Percentiles rank a stretch among this genome's conserved stretches.
Evolutionary conservation across 2,329 filamentous ascomycete species (phyloP).

Genomic region (Fusarium papillatum): DNA sequence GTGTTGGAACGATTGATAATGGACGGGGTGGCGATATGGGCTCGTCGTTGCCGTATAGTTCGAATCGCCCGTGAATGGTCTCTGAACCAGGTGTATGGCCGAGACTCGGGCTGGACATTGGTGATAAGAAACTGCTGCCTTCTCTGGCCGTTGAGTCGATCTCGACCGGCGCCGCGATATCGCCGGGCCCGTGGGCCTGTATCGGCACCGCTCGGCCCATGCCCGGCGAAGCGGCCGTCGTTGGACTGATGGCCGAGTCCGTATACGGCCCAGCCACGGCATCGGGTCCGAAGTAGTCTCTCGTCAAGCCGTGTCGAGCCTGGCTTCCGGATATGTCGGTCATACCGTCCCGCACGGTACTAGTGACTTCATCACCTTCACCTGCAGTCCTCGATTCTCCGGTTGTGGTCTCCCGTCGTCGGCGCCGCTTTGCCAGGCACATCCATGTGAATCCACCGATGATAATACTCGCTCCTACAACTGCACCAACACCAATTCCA

Average conservation of each 20-base stretch:
- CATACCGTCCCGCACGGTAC: slow-evolving; percentile 43
- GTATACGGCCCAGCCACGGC: slow-evolving; percentile 63
- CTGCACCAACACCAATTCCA: slow-evolving; percentile 68
- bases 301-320: slow-evolving; percentile 49
- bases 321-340: slow-evolving; percentile 50
- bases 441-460: slow-evolving; percentile 62
- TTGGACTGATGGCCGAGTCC: slow-evolving; percentile 46
- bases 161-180: slow-evolving; percentile 67
- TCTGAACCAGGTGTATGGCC: slow-evolving; percentile 41
- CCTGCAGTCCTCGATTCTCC: slow-evolving; percentile 14
- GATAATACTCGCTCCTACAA: slow-evolving; percentile 57
- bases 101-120: slow-evolving; percentile 35
- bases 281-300: slow-evolving; percentile 60
- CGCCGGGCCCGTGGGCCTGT: slow-evolving; percentile 60
- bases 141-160: slow-evolving; percentile 57
- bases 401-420: slow-evolving; percentile 37
- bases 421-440: slow-evolving; percentile 57
- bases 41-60: slow-evolving; percentile 58
- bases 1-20: slow-evolving; percentile 42
- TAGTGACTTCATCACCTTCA: slow-evolving; percentile 30
- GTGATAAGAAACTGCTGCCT: slow-evolving; percentile 31
- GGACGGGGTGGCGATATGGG: slow-evolving; percentile 25
- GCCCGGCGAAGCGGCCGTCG: slow-evolving; percentile 46
- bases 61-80: slow-evolving; percentile 52
- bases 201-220: slow-evolving; percentile 57